phyloP scores from a whole-genome alignment of 345 rosid species.

The Populus deltoides region DNA sequence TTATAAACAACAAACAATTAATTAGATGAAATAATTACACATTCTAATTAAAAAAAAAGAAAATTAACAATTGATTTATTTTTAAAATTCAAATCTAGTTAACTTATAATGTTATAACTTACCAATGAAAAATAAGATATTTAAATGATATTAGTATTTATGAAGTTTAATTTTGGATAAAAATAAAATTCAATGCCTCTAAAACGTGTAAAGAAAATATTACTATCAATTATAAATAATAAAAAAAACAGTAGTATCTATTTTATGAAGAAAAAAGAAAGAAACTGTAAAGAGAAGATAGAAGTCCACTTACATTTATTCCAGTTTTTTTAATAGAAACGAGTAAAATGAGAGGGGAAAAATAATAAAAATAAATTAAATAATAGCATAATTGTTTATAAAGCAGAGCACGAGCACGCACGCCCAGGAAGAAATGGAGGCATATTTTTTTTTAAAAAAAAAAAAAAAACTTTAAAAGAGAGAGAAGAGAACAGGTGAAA shows the following conservation, averaged over 20 bases:
- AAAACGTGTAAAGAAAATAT: background rate
- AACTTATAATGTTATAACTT: no score
- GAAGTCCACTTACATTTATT: conserved; percentile 9
- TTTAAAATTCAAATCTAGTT: no score
- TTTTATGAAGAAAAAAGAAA: background rate
- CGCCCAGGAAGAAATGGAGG: background rate
- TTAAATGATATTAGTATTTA: background rate
- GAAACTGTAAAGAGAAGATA: conserved; percentile 9
- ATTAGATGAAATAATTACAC: no score
- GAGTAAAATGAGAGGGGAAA: background rate
- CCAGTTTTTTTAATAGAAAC: background rate
- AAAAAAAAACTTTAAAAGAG: background rate
- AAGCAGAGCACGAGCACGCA: background rate
- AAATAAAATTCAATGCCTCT: no score
- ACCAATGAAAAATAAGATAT: no score
- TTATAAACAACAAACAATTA: no score
- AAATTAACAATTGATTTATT: no score
- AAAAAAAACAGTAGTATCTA: background rate
- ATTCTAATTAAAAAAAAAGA: no score
- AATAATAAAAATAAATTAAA: background rate
- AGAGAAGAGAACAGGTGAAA: background rate
- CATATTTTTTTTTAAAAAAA: background rate
- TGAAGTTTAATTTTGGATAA: no score
- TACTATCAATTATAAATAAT: background rate
- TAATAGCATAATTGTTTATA: no score